Evolutionary conservation across 2,329 filamentous ascomycete genomes (phyloP).

Genomic region (Diatrype stigma): DNA sequence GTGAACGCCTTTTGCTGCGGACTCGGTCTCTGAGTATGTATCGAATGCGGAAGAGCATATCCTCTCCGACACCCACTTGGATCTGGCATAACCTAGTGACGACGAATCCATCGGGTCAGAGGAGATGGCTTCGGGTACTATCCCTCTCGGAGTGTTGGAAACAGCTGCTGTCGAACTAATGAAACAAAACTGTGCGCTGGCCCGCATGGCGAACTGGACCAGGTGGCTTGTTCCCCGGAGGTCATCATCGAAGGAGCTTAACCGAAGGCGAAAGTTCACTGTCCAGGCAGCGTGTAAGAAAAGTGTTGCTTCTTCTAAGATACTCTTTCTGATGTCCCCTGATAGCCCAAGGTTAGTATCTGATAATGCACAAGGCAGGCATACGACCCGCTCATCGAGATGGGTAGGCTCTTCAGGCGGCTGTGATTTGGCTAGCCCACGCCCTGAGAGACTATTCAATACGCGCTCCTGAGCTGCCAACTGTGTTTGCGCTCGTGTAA

Average conservation of each 20-base stretch:
- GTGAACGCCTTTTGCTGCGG: not conserved
- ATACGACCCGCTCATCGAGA: constrained; percentile 35
- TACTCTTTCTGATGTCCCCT: constrained; percentile 31
- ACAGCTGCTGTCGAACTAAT: constrained; percentile 23
- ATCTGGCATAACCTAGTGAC: constrained; percentile 50
- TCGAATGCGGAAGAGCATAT: constrained; percentile 40
- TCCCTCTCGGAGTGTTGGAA: not conserved
- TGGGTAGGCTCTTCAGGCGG: constrained; percentile 19
- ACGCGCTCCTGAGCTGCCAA: constrained; percentile 41
- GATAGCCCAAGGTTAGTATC: constrained; percentile 44
- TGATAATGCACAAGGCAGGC: constrained; percentile 45
- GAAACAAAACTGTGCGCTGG: constrained; percentile 17
- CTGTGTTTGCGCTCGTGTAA: constrained; percentile 45
- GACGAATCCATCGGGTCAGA: constrained; percentile 38
- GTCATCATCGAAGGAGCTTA: constrained; percentile 51
- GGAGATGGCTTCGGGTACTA: constrained; percentile 39
- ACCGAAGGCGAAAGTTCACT: constrained; percentile 58
- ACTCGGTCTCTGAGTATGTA: constrained; percentile 8
- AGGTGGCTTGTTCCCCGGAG: constrained; percentile 47
- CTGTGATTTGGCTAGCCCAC: constrained; percentile 17
- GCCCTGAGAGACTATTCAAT: constrained; percentile 34
- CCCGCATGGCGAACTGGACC: constrained; percentile 35
- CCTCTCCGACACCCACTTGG: constrained; percentile 55
- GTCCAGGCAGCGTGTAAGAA: constrained; percentile 63
- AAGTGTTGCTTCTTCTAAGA: constrained; percentile 40